Evolutionary conservation across 1,284 basidiomycete genomes (phyloP), one percentile per base, ranked within the genome.

Genomic region (Coniferiporia weirii): DNA sequence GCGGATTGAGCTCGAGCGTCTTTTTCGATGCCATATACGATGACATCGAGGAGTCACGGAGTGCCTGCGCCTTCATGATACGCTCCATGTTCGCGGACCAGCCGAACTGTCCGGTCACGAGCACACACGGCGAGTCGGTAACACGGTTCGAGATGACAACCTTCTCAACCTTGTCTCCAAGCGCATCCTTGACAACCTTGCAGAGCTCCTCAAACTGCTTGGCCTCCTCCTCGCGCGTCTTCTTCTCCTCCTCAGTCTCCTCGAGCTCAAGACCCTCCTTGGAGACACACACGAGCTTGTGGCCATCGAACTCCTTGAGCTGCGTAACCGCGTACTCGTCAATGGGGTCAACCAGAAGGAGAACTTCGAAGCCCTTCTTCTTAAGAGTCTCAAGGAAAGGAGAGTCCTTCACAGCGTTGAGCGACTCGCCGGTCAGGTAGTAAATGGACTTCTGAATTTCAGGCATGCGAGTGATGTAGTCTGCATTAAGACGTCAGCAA

Each of bases 21-120:
- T 98, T 98, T 87, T 98, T 98, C 65, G 89, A 92, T 38, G 92
- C 91, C 95, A 98, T 98, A 84, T 98, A 98, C 51, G 93, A 95
- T 35, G 95, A 98, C 96, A 99, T 98, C 63, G 93, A 95, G 22
- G 95, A 95, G 75, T 99, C 96, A 68, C 96, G 93, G 62, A 98
- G 89, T 51, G 96, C 96, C 78, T 99, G 97, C 15, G 96, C 95
- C 80, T 98, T 98, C 97, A 99, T 99, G 83, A 99, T 98, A 75
- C 96, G 91, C 78, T 98, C 93, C 95, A 98, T 98, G 85, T 98
- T 98, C 65, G 95, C 95, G 51, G 95, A 98, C 97, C 97, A 99
- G 63, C 96, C 95, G 75, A 98, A 99, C 74, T 98, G 95, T 64
- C 95, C 96, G 65, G 97, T 98, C 71, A 98, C 96, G 70, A 97